phyloP scores from a whole-genome alignment of 192 early-diverging fungal species.

The Backusella parvicylindrica region DNA sequence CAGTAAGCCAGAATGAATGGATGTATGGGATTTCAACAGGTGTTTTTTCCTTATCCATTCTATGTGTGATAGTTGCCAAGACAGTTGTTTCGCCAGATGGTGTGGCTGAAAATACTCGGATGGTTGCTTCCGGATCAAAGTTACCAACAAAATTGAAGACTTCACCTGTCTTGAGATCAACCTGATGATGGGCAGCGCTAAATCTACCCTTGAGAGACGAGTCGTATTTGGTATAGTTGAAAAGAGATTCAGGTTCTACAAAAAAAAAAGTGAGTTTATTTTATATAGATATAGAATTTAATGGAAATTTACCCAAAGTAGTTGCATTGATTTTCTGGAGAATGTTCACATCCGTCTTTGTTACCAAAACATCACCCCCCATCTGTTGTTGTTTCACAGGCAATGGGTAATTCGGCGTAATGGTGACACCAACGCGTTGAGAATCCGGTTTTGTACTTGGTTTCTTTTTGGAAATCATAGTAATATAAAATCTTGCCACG shows the following conservation, averaged over 20 bases:
- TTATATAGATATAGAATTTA: neutral
- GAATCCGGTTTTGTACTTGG: neutral
- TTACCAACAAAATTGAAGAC: conserved; percentile 8
- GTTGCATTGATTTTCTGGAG: conserved; percentile 27
- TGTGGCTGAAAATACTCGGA: conserved; percentile 9
- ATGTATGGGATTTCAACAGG: conserved; percentile 38
- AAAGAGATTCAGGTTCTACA: neutral
- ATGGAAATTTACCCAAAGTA: conserved; percentile 18
- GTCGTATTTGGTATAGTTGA: neutral
- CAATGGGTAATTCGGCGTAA: conserved; percentile 32
- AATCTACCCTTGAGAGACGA: neutral
- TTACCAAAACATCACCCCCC: conserved; percentile 8
- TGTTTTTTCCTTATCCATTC: conserved; percentile 2
- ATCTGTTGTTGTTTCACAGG: neutral
- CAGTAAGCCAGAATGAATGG: conserved; percentile 53
- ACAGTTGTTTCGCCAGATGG: conserved; percentile 8
- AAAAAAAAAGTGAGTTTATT: neutral
- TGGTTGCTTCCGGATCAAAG: neutral
- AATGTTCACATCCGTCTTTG: conserved; percentile 33
- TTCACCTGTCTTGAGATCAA: conserved; percentile 18
- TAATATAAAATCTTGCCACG: neutral
- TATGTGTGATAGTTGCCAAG: conserved; percentile 5
- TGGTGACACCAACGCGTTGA: conserved; percentile 23
- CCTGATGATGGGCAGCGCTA: conserved; percentile 28
- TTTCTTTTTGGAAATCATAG: neutral